Evolutionary conservation across 768 basidiomycete species (phyloP), one percentile per base, ranked within the genome.

Genomic region (Nidula microcarpa): DNA sequence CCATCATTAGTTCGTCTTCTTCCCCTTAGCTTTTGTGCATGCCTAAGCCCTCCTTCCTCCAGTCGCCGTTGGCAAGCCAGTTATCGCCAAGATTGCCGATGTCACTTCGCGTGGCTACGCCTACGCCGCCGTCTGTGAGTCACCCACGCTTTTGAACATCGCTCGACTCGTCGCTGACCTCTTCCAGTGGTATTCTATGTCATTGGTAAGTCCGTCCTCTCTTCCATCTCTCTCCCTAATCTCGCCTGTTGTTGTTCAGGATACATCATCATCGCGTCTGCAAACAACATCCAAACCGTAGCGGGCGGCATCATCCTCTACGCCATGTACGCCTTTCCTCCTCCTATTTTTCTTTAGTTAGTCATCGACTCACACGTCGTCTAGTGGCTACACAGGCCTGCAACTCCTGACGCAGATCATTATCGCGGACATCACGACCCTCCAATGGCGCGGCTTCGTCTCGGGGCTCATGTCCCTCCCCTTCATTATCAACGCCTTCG

Each of bases 11-110:
- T 85, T 48, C 35, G 74, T 67, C 37, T 48, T 35, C n/a, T 11
- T 17, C 53, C 17, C 13, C 8, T n/a, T 44, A 18, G 7, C 14
- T 9, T 8, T 6, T 49, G 36, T 7, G 1, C 41, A 23, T 23
- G 18, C 16, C 43, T 50, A 17, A 16, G 2, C 13, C 23, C 51
- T 48, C 6, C 36, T 43, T 18, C 36, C 17, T 16, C 18, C 52
- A 69, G 70, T 77, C 54, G 65, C 74, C 49, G 70, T 72, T 45
- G 76, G 76, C 39, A 89, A 89, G 68, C 88, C 89, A 1, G 72
- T 87, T 36, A 81, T 88, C 56, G 87, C 89, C 1, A 89, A 89
- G 66, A 65, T 89, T 39, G 82, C 87, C 7, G 88, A 91, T 63
- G 81, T 87, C 6, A 71, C 79, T 11, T 88, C 87, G 18, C 77